Conservation (phyloP, 768 basidiomycete genomes). For the Boletus tylopilopsis region DNA sequence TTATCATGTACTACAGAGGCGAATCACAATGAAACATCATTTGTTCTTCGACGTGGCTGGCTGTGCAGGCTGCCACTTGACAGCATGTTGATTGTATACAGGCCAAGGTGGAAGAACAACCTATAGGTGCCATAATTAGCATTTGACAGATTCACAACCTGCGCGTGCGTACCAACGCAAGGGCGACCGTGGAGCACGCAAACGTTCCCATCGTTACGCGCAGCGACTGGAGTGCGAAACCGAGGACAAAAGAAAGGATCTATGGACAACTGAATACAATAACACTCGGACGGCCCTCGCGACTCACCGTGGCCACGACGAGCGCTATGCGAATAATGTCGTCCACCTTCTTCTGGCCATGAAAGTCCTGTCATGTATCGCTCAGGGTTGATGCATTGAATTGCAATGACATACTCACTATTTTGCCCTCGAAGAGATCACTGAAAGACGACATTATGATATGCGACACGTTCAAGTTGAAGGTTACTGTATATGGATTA, state of each 20-base stretch:
- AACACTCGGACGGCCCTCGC: not conserved
- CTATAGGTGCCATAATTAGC: conserved; percentile 32
- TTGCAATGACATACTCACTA: conserved; percentile 16
- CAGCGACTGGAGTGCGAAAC: conserved; percentile 28
- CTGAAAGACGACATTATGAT: conserved; percentile 22
- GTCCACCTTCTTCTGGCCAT: conserved; percentile 29
- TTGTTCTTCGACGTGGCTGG: conserved; percentile 18
- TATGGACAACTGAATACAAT: conserved; percentile 1
- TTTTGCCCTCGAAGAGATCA: conserved; percentile 30
- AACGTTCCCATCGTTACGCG: conserved; percentile 24
- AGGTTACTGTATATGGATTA: conserved; percentile 7
- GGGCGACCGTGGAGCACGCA: conserved; percentile 14
- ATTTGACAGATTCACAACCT: not conserved
- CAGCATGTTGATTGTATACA: conserved; percentile 28
- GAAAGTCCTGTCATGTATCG: conserved; percentile 26
- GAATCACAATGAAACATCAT: conserved; percentile 6
- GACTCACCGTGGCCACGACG: conserved; percentile 24
- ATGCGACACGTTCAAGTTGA: conserved; percentile 7
- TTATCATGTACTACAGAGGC: not conserved
- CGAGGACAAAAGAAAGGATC: conserved; percentile 29
- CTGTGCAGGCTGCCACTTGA: conserved; percentile 25
- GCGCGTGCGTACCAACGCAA: conserved; percentile 19
- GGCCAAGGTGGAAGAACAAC: conserved; percentile 68
- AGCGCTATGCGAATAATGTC: conserved; percentile 21
- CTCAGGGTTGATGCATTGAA: not conserved